A percentile compares a stretch with the other conserved stretches of the same genome.
phyloP scores from a whole-genome alignment of 768 basidiomycete genomes.

The Myochromella boudieri region DNA sequence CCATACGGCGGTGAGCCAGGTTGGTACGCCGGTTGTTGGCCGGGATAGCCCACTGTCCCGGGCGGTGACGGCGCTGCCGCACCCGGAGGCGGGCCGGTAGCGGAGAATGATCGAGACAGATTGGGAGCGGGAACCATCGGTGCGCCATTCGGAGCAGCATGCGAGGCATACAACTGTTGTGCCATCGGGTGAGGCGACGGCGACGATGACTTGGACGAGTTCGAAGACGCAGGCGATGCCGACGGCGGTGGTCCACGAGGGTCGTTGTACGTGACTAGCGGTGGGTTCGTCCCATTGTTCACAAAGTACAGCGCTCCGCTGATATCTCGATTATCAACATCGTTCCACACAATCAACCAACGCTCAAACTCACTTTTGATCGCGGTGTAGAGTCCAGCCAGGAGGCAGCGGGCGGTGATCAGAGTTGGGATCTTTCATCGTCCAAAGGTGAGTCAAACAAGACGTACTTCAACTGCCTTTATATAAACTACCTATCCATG shows the following conservation, averaged over 20 bases:
- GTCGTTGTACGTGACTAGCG: conserved; percentile 33
- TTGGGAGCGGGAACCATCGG: no score
- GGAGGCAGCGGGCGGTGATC: conserved; percentile 10
- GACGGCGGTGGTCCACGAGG: conserved; percentile 22
- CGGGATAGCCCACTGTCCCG: not conserved
- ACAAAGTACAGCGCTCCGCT: conserved; percentile 32
- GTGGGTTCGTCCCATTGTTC: conserved; percentile 28
- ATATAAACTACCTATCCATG: no score
- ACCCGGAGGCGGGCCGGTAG: not conserved
- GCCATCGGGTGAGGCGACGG: not conserved
- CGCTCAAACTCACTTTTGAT: conserved; percentile 12
- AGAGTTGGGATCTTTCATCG: not conserved
- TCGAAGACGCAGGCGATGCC: not conserved
- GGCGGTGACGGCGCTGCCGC: not conserved
- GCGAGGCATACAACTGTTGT: not conserved
- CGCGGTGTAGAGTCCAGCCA: conserved; percentile 13
- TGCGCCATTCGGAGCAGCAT: not conserved
- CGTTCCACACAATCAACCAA: not conserved
- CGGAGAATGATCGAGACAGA: not conserved
- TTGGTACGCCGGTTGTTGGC: not conserved
- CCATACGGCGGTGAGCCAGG: not conserved
- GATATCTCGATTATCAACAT: not conserved
- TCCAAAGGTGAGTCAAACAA: no score
- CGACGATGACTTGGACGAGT: not conserved
- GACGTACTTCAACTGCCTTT: no score